phyloP scores from a whole-genome alignment of 306 rosid species.

The Corylus avellana region DNA sequence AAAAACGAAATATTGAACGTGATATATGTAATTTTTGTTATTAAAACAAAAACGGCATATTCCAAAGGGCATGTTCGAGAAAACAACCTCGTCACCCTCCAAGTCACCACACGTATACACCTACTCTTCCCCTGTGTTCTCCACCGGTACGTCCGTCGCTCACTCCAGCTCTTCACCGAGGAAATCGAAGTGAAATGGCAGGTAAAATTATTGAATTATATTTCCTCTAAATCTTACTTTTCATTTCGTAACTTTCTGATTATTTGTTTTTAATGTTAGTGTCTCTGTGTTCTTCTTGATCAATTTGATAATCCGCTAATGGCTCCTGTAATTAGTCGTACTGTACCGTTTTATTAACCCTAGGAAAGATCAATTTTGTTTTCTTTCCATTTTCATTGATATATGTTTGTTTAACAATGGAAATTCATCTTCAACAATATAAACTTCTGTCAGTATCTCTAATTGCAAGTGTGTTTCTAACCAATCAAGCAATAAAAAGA shows the following conservation, averaged over 20 bases:
- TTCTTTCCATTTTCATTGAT: neutral
- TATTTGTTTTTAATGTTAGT: neutral
- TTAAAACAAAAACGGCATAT: neutral
- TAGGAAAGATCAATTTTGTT: neutral
- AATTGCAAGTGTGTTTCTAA: neutral
- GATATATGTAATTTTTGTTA: too few relatives aligned
- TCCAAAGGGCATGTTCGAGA: neutral
- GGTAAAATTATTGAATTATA: conserved; percentile 18
- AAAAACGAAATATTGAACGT: too few relatives aligned
- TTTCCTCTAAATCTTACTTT: neutral
- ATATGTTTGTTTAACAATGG: neutral
- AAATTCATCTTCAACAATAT: neutral
- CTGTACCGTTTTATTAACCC: neutral
- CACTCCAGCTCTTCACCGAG: conserved; percentile 6
- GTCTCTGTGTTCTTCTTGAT: neutral
- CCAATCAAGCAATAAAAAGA: neutral
- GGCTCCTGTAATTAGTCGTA: neutral
- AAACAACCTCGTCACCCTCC: neutral
- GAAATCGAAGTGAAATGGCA: conserved; percentile 31
- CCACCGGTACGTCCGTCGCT: neutral
- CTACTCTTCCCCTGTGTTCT: neutral
- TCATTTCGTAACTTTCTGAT: neutral
- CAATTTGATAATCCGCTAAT: neutral
- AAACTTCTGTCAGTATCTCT: neutral
- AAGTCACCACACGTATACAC: neutral